A percentile compares a stretch with the other conserved stretches of the same genome.
Evolutionary conservation across 1,139 yeast genomes (phyloP).

Genomic region (Suhomyces choctaworum): DNA sequence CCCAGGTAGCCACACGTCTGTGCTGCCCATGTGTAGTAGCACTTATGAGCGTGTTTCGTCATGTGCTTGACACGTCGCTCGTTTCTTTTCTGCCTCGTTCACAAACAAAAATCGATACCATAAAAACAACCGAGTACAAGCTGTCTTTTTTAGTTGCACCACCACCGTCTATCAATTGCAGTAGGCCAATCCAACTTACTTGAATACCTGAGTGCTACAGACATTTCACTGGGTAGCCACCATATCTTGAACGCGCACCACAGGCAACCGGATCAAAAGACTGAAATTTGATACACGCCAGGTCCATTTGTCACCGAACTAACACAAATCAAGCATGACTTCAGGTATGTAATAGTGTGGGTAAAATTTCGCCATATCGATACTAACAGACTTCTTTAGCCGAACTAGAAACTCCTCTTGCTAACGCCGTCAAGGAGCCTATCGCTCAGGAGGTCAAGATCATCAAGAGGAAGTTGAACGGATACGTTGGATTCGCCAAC

Average conservation of each 20-base stretch:
- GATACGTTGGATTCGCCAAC: slow-evolving; percentile 96
- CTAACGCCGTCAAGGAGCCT: slow-evolving; percentile 16
- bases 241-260: too few species aligned
- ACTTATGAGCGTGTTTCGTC: too few species aligned
- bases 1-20: too few species aligned
- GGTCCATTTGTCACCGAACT: slow-evolving; percentile 5
- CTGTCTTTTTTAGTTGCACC: neutral
- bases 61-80: slow-evolving; percentile 14
- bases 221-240: too few species aligned
- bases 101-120: slow-evolving; percentile 12
- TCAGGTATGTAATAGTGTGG: slow-evolving; percentile 9
- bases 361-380: too few species aligned
- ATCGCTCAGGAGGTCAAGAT: slow-evolving; percentile 49
- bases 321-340: slow-evolving; percentile 7
- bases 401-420: slow-evolving; percentile 13
- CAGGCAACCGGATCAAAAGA: slow-evolving; percentile 1
- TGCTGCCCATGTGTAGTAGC: too few species aligned
- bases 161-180: neutral
- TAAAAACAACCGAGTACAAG: slow-evolving; percentile 8
- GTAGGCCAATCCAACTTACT: too few species aligned
- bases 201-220: too few species aligned
- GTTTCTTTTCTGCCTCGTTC: slow-evolving; percentile 10
- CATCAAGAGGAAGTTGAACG: slow-evolving; percentile 79
- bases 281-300: slow-evolving; percentile 5
- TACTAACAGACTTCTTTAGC: slow-evolving; percentile 14